These are phyloP conservation scores for Roridomyces roridus DNA, from an alignment of 768 basidiomycete species.

Conservation along the genomic window DNA sequence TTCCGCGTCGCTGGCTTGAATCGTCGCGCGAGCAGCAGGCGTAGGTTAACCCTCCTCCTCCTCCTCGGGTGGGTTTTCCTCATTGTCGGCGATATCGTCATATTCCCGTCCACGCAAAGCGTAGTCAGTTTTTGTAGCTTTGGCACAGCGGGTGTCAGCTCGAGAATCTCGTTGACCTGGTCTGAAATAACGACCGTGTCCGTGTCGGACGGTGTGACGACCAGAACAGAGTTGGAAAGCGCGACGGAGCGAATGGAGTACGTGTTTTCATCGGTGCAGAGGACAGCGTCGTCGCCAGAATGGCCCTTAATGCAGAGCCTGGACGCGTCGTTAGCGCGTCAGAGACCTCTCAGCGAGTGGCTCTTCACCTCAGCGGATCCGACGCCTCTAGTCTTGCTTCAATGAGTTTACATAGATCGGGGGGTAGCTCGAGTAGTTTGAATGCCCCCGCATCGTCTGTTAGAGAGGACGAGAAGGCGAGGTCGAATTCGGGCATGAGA, in stretches of 20 bases:
- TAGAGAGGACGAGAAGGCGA: conserved; percentile 59
- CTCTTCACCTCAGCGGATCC: conserved; percentile 36
- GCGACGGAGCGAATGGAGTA: conserved; percentile 85
- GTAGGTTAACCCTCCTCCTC: conserved; percentile 58
- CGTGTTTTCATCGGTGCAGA: conserved; percentile 84
- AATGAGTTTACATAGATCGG: conserved; percentile 67
- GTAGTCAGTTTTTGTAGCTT: conserved; percentile 69
- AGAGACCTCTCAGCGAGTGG: conserved; percentile 21
- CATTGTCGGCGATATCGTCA: conserved; percentile 67
- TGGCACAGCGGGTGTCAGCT: conserved; percentile 80
- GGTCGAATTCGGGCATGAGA: conserved; percentile 52
- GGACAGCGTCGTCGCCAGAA: conserved; percentile 83
- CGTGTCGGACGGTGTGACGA: conserved; percentile 56
- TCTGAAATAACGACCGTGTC: conserved; percentile 75
- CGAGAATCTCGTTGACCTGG: conserved; percentile 83
- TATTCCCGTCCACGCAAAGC: conserved; percentile 73
- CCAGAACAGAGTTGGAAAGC: conserved; percentile 86
- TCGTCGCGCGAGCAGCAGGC: conserved; percentile 62
- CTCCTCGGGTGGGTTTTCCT: conserved; percentile 20
- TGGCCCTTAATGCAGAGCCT: conserved; percentile 85
- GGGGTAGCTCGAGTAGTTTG: conserved; percentile 76
- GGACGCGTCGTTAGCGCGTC: conserved; percentile 19
- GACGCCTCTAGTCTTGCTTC: conserved; percentile 54
- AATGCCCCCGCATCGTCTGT: conserved; percentile 58
- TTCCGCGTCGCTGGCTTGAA: conserved; percentile 87